phyloP scores from a whole-genome alignment of 1,284 basidiomycete species.

The Macrocystidia cucumis region DNA sequence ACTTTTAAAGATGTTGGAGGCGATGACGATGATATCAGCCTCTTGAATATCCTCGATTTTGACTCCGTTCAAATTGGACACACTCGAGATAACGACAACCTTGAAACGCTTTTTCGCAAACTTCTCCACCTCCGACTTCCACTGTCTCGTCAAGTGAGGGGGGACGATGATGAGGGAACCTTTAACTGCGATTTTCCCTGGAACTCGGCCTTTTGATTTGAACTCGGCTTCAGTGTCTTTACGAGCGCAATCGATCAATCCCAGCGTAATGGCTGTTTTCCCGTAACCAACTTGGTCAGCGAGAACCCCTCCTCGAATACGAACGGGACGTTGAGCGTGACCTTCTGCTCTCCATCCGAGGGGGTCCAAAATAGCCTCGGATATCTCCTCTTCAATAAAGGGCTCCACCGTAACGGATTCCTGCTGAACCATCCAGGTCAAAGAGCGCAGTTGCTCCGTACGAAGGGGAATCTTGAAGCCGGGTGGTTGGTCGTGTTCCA shows the following conservation, averaged over 20 bases:
- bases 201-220: constrained; percentile 37
- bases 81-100: constrained; percentile 65
- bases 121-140: constrained; percentile 82
- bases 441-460: constrained; percentile 82
- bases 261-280: constrained; percentile 93
- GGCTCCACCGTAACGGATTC: constrained; percentile 61
- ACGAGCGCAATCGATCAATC: constrained; percentile 68
- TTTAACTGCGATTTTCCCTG: constrained; percentile 67
- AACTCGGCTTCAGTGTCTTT: constrained; percentile 54
- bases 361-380: constrained; percentile 80
- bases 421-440: constrained; percentile 89
- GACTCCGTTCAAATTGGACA: constrained; percentile 64
- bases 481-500: constrained; percentile 70
- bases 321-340: constrained; percentile 72
- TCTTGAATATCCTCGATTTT: constrained; percentile 75
- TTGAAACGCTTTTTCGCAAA: constrained; percentile 62
- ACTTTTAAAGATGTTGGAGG: constrained; percentile 81
- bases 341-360: constrained; percentile 93
- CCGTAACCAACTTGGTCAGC: constrained; percentile 97
- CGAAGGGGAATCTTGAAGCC: constrained; percentile 72
- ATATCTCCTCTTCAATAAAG: constrained; percentile 92
- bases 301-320: constrained; percentile 83
- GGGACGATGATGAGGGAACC: constrained; percentile 87
- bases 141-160: constrained; percentile 84
- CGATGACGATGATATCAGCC: constrained; percentile 85